A percentile compares a stretch with the other conserved stretches of the same genome.
Evolutionary conservation across 2,329 filamentous ascomycete genomes (phyloP).

Genomic region (Tothia fuscella): DNA sequence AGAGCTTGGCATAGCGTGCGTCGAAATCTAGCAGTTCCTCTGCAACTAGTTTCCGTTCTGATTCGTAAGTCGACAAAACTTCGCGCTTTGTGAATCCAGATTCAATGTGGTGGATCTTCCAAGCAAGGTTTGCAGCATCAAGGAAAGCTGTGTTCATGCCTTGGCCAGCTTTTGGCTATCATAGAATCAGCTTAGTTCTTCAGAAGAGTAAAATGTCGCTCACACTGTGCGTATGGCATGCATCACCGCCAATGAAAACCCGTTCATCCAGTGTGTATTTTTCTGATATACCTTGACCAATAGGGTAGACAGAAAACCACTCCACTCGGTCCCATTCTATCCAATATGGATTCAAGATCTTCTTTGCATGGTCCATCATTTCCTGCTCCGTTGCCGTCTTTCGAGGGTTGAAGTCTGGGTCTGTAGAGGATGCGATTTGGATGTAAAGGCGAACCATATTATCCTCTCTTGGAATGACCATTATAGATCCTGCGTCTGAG

Average conservation of each 20-base stretch:
- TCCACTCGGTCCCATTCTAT: conserved; percentile 53
- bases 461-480: conserved; percentile 46
- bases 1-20: conserved; percentile 78
- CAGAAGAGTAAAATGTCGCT: too few relatives aligned
- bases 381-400: conserved; percentile 48
- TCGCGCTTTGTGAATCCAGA: conserved; percentile 64
- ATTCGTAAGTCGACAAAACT: conserved; percentile 68
- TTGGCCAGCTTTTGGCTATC: conserved; percentile 49
- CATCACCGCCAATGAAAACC: conserved; percentile 54
- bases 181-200: not conserved
- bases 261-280: conserved; percentile 52
- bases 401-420: conserved; percentile 48
- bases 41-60: conserved; percentile 72
- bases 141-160: conserved; percentile 51
- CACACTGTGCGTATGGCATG: conserved; percentile 51
- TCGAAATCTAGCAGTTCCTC: conserved; percentile 79
- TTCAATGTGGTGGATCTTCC: conserved; percentile 92
- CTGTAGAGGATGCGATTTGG: conserved; percentile 50
- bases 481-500: conserved; percentile 50
- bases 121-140: conserved; percentile 74
- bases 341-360: conserved; percentile 47
- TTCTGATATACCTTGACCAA: conserved; percentile 54
- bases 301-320: conserved; percentile 55
- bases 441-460: conserved; percentile 45
- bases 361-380: conserved; percentile 45